These are phyloP conservation scores for Fusarium kyushuense DNA, from an alignment of 2,329 filamentous ascomycete species.

Conservation along the genomic window DNA sequence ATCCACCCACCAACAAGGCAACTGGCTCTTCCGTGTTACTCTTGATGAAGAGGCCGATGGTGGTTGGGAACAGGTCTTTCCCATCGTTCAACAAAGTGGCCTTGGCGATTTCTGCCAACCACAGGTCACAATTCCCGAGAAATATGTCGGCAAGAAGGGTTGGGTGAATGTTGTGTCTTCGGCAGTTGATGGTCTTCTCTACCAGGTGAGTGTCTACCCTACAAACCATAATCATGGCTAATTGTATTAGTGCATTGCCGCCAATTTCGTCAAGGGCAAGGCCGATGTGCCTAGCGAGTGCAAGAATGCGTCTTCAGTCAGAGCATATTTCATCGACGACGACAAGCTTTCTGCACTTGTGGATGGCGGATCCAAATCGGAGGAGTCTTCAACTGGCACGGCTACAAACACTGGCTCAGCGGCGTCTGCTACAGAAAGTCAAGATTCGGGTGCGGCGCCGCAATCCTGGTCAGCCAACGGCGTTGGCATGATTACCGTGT, in stretches of 20 bases:
- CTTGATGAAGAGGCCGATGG: conserved; percentile 59
- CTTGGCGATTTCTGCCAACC: conserved; percentile 67
- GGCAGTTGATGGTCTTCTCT: conserved; percentile 68
- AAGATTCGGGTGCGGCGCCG: conserved; percentile 45
- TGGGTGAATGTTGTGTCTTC: conserved; percentile 65
- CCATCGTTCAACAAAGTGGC: conserved; percentile 66
- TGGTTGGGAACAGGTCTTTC: conserved; percentile 68
- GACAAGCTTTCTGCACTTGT: conserved; percentile 53
- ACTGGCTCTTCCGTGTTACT: conserved; percentile 70
- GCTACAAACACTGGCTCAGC: conserved; percentile 38
- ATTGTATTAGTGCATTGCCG: conserved; percentile 61
- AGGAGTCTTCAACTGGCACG: conserved; percentile 26
- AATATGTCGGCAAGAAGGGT: conserved; percentile 67
- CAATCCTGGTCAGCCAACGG: conserved; percentile 43
- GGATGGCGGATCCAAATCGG: conserved; percentile 22
- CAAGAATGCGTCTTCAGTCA: conserved; percentile 54
- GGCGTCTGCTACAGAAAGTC: conserved; percentile 36
- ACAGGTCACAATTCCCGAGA: conserved; percentile 60
- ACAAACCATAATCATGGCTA: not conserved
- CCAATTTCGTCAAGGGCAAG: conserved; percentile 66
- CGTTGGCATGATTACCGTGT: conserved; percentile 40
- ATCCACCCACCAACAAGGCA: conserved; percentile 64
- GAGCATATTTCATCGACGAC: conserved; percentile 51
- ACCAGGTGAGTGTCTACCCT: conserved; percentile 59
- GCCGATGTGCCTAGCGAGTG: conserved; percentile 50